These are phyloP conservation scores for Mortierella antarctica DNA, from an alignment of 192 early-diverging fungal species.

Conservation along the genomic window DNA sequence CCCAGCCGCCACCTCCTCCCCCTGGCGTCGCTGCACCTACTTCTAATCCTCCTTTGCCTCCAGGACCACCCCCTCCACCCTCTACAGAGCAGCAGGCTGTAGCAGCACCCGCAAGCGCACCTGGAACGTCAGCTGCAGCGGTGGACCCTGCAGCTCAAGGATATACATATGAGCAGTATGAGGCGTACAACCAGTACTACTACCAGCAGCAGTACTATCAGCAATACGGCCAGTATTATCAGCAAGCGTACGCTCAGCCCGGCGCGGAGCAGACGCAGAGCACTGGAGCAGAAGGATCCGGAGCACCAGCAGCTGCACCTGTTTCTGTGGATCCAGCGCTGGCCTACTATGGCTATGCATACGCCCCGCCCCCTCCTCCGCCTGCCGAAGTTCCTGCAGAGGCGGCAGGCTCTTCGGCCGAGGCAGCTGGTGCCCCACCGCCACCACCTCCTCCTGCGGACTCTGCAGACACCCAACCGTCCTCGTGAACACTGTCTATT, in stretches of 20 bases:
- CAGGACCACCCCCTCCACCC: slow-evolving; percentile 18
- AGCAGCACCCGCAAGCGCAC: slow-evolving; percentile 9
- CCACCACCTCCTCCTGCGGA: slow-evolving; percentile 17
- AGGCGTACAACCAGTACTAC: slow-evolving; percentile 50
- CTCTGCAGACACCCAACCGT: not conserved
- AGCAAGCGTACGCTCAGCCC: slow-evolving; percentile 19
- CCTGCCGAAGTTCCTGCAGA: not conserved
- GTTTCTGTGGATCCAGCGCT: slow-evolving; percentile 34
- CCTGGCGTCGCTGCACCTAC: slow-evolving; percentile 28
- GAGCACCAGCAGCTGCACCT: slow-evolving; percentile 8
- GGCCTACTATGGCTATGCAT: slow-evolving; percentile 45
- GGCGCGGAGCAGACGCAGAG: slow-evolving; percentile 16
- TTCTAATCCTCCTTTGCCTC: slow-evolving; percentile 52
- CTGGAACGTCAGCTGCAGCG: not conserved
- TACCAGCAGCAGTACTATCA: slow-evolving; percentile 52
- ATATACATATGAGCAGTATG: slow-evolving; percentile 47
- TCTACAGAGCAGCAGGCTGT: slow-evolving; percentile 1
- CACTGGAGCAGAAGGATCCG: not conserved
- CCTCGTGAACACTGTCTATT: no score
- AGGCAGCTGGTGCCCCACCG: slow-evolving; percentile 1
- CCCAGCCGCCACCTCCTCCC: slow-evolving; percentile 34
- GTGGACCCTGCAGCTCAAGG: slow-evolving; percentile 10
- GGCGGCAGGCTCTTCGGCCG: slow-evolving; percentile 4
- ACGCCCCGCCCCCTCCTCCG: slow-evolving; percentile 23
- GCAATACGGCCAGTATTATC: slow-evolving; percentile 49